Evolutionary conservation across 2,329 filamentous ascomycete species (phyloP).

Genomic region (Amesomyces nigricolor): DNA sequence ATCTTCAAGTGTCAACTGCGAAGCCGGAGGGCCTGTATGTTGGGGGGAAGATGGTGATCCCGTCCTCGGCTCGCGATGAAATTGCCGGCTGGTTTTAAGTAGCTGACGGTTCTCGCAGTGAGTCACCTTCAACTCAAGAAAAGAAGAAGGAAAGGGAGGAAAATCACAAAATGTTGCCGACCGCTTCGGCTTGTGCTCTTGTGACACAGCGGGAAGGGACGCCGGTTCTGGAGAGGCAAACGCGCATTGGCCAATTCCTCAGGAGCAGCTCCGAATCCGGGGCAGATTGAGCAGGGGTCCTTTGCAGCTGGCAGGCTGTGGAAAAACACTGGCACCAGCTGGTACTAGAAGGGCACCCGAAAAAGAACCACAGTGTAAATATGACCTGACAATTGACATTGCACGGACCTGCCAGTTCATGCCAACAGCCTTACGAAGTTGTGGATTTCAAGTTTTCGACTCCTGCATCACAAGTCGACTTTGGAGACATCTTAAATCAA

Average conservation of each 20-base stretch:
- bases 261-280: constrained; percentile 14
- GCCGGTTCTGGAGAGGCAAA: constrained; percentile 18
- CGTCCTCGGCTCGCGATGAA: not conserved
- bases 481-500: not conserved
- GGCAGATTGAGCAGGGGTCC: not conserved
- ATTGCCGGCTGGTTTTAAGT: not conserved
- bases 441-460: not conserved
- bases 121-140: constrained; percentile 13
- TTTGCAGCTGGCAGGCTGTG: too few species aligned
- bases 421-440: constrained; percentile 2
- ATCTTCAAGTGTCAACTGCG: constrained; percentile 28
- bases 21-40: constrained; percentile 16
- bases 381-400: not conserved
- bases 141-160: constrained; percentile 1
- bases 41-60: not conserved
- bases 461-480: not conserved
- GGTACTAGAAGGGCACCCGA: too few species aligned
- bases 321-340: too few species aligned
- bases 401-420: not conserved
- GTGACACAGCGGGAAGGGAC: constrained; percentile 13
- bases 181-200: constrained; percentile 6
- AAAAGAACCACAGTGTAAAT: not conserved
- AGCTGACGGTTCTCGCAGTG: constrained; percentile 2
- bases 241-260: constrained; percentile 19
- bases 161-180: constrained; percentile 10